phyloP scores from a whole-genome alignment of 2,329 filamentous ascomycete species.

The Aspergillus bombycis region DNA sequence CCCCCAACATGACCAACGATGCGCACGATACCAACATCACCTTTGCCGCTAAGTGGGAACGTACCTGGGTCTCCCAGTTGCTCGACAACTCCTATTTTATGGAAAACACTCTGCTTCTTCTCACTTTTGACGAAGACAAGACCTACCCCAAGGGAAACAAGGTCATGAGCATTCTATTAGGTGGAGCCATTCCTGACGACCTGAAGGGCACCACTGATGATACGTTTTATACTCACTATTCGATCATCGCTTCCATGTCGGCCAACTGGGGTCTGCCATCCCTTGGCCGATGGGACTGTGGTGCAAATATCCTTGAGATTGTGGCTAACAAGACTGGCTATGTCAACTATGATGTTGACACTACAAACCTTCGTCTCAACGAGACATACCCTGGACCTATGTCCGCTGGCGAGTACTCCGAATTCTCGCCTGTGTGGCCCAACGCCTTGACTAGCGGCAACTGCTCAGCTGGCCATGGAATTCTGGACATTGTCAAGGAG shows the following conservation, averaged over 20 bases:
- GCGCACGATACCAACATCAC: slow-evolving; percentile 75
- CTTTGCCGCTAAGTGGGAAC: slow-evolving; percentile 69
- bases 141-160: slow-evolving; percentile 69
- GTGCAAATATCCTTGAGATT: slow-evolving; percentile 68
- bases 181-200: slow-evolving; percentile 69
- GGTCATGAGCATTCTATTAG: slow-evolving; percentile 71
- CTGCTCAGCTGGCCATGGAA: slow-evolving; percentile 41
- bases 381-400: slow-evolving; percentile 56
- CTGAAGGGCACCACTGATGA: slow-evolving; percentile 69
- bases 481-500: slow-evolving; percentile 37
- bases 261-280: slow-evolving; percentile 73
- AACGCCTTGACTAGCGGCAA: slow-evolving; percentile 30
- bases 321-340: slow-evolving; percentile 67
- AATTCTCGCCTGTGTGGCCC: slow-evolving; percentile 35
- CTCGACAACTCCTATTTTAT: slow-evolving; percentile 71
- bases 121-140: slow-evolving; percentile 81
- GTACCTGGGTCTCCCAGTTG: slow-evolving; percentile 70
- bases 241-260: slow-evolving; percentile 65
- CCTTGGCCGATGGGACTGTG: slow-evolving; percentile 72
- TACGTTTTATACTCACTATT: slow-evolving; percentile 75
- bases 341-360: slow-evolving; percentile 44
- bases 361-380: slow-evolving; percentile 54
- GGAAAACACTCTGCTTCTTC: slow-evolving; percentile 72
- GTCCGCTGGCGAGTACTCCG: slow-evolving; percentile 29
- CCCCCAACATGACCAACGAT: slow-evolving; percentile 63